Percentiles rank a stretch among this genome's conserved stretches.
phyloP scores from a whole-genome alignment of 345 rosid genomes.

The Linum trigynum region DNA sequence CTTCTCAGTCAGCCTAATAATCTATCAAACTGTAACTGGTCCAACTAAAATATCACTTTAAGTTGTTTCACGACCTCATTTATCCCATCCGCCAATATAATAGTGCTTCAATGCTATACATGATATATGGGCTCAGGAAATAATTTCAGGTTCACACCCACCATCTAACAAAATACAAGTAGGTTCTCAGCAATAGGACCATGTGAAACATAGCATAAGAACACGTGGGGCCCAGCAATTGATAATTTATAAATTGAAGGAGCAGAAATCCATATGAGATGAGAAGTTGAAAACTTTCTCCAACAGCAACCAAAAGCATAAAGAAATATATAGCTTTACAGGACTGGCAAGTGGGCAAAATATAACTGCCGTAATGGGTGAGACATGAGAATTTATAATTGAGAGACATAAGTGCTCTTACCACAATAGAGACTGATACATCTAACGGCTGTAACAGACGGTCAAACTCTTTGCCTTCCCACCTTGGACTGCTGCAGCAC shows the following conservation, averaged over 20 bases:
- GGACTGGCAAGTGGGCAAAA: neutral
- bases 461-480: constrained; percentile 34
- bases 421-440: constrained; percentile 56
- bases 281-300: neutral
- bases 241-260: neutral
- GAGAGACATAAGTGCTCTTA: constrained; percentile 16
- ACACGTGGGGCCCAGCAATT: neutral
- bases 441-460: constrained; percentile 51
- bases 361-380: neutral
- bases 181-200: neutral
- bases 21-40: neutral
- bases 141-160: neutral
- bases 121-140: neutral
- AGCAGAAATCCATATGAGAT: neutral
- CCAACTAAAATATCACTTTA: neutral
- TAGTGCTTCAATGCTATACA: neutral
- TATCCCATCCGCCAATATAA: neutral
- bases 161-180: neutral
- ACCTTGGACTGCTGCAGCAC: constrained; percentile 28
- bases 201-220: no score
- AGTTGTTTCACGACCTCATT: neutral
- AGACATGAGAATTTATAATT: no score
- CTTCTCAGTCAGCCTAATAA: neutral
- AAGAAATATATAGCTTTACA: neutral
- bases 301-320: neutral